Percentiles rank a stretch among this genome's conserved stretches.
Conservation (phyloP, 139 green algal species). For the Protoeuglena noctilucae region DNA sequence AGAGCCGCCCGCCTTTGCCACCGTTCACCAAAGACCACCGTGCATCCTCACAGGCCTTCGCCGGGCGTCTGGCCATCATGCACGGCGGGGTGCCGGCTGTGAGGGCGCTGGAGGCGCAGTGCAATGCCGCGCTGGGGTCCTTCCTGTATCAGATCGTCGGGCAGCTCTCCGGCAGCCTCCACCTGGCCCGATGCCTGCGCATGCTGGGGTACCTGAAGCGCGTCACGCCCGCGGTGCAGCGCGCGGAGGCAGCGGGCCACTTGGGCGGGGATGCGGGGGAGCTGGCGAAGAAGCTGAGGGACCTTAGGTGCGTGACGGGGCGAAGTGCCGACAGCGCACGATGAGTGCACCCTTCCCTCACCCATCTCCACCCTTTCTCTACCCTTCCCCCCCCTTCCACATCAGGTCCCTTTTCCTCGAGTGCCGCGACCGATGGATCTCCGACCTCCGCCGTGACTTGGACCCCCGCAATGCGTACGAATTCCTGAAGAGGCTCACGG, state of each 20-base stretch:
- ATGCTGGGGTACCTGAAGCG: slow-evolving; percentile 83
- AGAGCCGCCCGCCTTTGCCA: slow-evolving; percentile 18
- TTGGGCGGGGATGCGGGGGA: slow-evolving; percentile 39
- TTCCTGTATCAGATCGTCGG: slow-evolving; percentile 76
- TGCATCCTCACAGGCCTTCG: not conserved
- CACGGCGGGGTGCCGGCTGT: slow-evolving; percentile 56
- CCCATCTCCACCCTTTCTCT: slow-evolving; percentile 26
- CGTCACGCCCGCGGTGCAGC: slow-evolving; percentile 61
- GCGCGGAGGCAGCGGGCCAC: slow-evolving; percentile 29
- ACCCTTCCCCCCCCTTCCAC: not conserved
- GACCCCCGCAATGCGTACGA: slow-evolving; percentile 15
- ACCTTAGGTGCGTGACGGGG: slow-evolving; percentile 69
- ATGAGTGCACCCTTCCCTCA: slow-evolving; percentile 52
- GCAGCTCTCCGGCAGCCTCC: slow-evolving; percentile 49
- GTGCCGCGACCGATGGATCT: not conserved
- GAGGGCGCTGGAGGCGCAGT: slow-evolving; percentile 42
- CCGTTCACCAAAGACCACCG: slow-evolving; percentile 12
- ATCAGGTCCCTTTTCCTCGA: too few species aligned
- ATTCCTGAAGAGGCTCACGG: slow-evolving; percentile 78
- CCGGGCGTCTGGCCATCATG: slow-evolving; percentile 36
- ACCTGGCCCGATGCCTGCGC: slow-evolving; percentile 83
- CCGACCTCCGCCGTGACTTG: not conserved
- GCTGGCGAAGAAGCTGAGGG: not conserved
- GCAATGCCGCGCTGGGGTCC: slow-evolving; percentile 23
- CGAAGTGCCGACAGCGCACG: slow-evolving; percentile 35